Evolutionary conservation across 306 rosid genomes (phyloP), one percentile per base, ranked within the genome.

Genomic region (Lathyrus sativus): DNA sequence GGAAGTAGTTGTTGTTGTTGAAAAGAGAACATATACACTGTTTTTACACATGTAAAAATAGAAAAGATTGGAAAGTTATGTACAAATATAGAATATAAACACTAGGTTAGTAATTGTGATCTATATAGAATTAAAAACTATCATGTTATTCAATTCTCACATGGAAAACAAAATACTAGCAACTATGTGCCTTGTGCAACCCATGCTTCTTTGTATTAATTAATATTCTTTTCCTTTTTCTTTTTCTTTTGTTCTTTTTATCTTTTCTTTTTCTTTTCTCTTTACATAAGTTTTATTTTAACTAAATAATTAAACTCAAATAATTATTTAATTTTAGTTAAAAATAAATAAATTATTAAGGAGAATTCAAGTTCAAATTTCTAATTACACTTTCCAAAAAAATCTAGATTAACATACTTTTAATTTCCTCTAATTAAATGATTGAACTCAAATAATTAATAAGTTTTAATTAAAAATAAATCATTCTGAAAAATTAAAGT

Each of bases 131-230:
- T 17, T 55, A 11, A 63, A 29, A 19, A 19, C 1, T 19, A 19
- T 50, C 70, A 39, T 38, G 50, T 11, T 80, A 76, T 65, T 76
- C 59, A 84, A 78, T 78, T 74, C 77, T 45, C 93, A 91, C 92
- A 86, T 86, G 91, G 89, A 71, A 74, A 83, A 77, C 83, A 83
- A 85, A 84, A 53, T 71, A 68, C 57, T 70, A 67, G 35, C 73
- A 75, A 70, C 50, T 74, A 66, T 56, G 73, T 72, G 55, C 62
- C 65, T 68, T 22, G 60, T 67, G 82, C 82, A 67, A 75, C 81
- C 92, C 80, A 78, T 75, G 24, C 39, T 11, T 11, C 24, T 33
- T 62, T 1, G 10, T 18, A 41, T 67, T 81, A 62, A 35, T 35
- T 35, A 35, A 35, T 35, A 35, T 35, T 35, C 39, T 35, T 35